Percentiles rank a stretch among this genome's conserved stretches.
Evolutionary conservation across 1,284 basidiomycete species (phyloP).

Genomic region (Trichosporon coremiiforme): DNA sequence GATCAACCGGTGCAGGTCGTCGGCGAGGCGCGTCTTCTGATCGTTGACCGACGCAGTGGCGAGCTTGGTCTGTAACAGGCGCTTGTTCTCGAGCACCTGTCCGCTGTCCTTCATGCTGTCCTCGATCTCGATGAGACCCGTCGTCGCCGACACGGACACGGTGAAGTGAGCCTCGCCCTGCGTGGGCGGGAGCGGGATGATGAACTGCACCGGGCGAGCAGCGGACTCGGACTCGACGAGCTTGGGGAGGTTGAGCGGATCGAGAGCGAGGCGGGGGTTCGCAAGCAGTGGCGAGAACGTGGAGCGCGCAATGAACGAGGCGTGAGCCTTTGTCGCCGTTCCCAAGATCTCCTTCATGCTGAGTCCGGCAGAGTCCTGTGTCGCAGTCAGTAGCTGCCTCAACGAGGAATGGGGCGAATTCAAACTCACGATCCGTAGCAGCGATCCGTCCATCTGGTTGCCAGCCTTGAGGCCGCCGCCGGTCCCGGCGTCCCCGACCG

Average conservation of each 20-base stretch:
- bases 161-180: slow-evolving; percentile 32
- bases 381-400: neutral
- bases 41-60: slow-evolving; percentile 43
- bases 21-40: slow-evolving; percentile 39
- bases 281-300: slow-evolving; percentile 37
- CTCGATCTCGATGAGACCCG: slow-evolving; percentile 49
- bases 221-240: slow-evolving; percentile 34
- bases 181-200: slow-evolving; percentile 44
- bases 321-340: slow-evolving; percentile 44
- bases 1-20: slow-evolving; percentile 46
- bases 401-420: too few relatives aligned
- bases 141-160: slow-evolving; percentile 42
- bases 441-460: slow-evolving; percentile 40
- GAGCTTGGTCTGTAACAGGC: slow-evolving; percentile 35
- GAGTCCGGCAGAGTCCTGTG: slow-evolving; percentile 40
- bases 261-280: slow-evolving; percentile 37
- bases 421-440: slow-evolving; percentile 40
- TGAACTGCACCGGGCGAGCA: slow-evolving; percentile 39
- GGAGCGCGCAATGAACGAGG: slow-evolving; percentile 40
- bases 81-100: slow-evolving; percentile 30
- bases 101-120: slow-evolving; percentile 41
- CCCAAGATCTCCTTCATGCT: slow-evolving; percentile 42
- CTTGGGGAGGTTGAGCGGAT: slow-evolving; percentile 40
- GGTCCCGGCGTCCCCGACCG: slow-evolving; percentile 46
- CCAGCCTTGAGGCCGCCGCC: slow-evolving; percentile 44